Percentiles rank a stretch among this genome's conserved stretches.
Conservation (phyloP, 768 basidiomycete species). For the Rhizopogon salebrosus region DNA sequence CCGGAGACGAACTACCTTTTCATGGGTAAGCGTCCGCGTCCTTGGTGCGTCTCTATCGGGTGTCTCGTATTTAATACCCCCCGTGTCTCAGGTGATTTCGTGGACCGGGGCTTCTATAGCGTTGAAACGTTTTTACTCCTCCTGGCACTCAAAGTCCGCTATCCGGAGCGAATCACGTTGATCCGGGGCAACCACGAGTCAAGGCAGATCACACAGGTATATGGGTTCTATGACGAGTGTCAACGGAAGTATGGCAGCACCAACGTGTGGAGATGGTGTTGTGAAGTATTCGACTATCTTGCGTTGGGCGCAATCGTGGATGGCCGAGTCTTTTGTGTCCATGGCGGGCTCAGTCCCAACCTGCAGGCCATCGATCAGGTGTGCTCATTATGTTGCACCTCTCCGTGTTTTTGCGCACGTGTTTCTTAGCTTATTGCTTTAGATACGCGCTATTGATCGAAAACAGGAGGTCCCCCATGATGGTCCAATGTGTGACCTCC, state of each 20-base stretch:
- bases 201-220: conserved; percentile 94
- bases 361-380: conserved; percentile 87
- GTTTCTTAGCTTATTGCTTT: conserved; percentile 6
- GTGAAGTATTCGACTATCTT: conserved; percentile 97
- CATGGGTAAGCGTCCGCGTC: conserved; percentile 64
- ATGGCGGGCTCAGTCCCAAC: conserved; percentile 92
- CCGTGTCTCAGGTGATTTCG: conserved; percentile 79
- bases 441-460: conserved; percentile 93
- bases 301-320: conserved; percentile 95
- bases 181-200: conserved; percentile 98
- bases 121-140: conserved; percentile 95
- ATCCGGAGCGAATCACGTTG: conserved; percentile 94
- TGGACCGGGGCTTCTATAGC: conserved; percentile 95
- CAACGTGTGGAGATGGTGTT: conserved; percentile 98
- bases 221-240: conserved; percentile 95
- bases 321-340: conserved; percentile 94
- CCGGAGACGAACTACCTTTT: conserved; percentile 94
- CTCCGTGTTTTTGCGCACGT: conserved; percentile 10
- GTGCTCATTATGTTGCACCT: conserved; percentile 15
- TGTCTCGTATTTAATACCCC: conserved; percentile 7
- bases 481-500: conserved; percentile 95
- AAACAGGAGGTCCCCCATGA: conserved; percentile 99
- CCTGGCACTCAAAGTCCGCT: conserved; percentile 93
- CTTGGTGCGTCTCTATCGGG: conserved; percentile 3
- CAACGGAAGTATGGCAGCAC: conserved; percentile 91